These are phyloP conservation scores for Claviceps spartinae DNA, from an alignment of 2,329 filamentous ascomycete genomes.

Conservation along the genomic window DNA sequence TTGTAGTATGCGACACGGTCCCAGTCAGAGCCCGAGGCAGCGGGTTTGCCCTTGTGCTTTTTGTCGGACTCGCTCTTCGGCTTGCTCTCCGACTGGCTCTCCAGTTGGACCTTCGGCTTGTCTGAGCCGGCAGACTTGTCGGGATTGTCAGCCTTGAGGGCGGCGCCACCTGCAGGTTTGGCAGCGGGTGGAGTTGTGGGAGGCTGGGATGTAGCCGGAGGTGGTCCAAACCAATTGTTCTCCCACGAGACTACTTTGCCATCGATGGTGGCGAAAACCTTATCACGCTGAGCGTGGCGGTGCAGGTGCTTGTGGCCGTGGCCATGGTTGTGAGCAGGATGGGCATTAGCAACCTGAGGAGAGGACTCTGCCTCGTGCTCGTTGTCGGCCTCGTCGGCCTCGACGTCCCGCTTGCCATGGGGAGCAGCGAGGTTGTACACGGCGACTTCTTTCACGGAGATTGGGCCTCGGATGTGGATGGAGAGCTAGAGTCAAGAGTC, in stretches of 20 bases:
- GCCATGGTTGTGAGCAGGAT: slow-evolving; percentile 23
- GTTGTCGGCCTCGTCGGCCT: slow-evolving; percentile 5
- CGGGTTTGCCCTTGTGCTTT: not conserved
- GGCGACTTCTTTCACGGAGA: slow-evolving; percentile 53
- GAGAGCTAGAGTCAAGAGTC: slow-evolving; percentile 39
- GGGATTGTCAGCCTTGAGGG: not conserved
- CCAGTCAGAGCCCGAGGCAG: slow-evolving; percentile 19
- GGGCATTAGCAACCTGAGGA: slow-evolving; percentile 9
- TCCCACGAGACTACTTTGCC: slow-evolving; percentile 44
- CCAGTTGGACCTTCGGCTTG: not conserved
- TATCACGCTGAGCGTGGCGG: slow-evolving; percentile 27
- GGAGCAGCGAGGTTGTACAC: slow-evolving; percentile 44
- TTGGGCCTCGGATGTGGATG: slow-evolving; percentile 57
- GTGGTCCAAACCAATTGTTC: slow-evolving; percentile 36
- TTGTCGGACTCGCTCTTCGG: not conserved
- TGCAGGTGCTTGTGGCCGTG: slow-evolving; percentile 38
- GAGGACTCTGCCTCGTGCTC: not conserved
- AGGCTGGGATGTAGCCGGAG: slow-evolving; percentile 2
- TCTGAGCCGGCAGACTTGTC: not conserved
- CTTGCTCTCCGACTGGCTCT: not conserved
- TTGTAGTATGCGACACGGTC: slow-evolving; percentile 32
- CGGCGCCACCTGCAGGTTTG: slow-evolving; percentile 9
- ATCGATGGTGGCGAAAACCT: slow-evolving; percentile 44
- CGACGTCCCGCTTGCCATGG: slow-evolving; percentile 14
- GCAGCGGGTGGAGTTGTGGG: slow-evolving; percentile 1